Evolutionary conservation across 202 grass and related monocot species (phyloP), one percentile per base, ranked within the genome.

Genomic region (Hordeum pubiflorum): DNA sequence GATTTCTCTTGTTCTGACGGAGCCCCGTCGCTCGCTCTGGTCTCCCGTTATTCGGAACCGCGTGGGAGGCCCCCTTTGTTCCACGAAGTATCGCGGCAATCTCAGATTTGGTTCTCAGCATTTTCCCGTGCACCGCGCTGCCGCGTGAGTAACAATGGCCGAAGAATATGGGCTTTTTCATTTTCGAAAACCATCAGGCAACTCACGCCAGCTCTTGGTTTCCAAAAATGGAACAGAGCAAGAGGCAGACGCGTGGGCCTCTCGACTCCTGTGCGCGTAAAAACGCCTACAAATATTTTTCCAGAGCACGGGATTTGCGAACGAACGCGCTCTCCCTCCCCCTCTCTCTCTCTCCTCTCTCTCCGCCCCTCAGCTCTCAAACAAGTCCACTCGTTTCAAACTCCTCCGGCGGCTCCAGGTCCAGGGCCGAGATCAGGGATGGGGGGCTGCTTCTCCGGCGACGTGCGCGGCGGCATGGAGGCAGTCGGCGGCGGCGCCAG

Each of bases 401-500:
- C 44, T 39, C 4, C 18, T 18, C 18, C 7, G 39, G 29, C 17
- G 34, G 17, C 29, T 15, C 29, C 4, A 10, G 58, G 10, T 7
- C 1, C 7, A 3, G 2, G 2, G 27, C 3, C 27, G 38, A 5
- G 74, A 24, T 57, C 10, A 10, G 26, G 66, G 41, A 94, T 94
- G 92, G 92, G 92, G 0, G 65, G 34, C 3, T 94, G 92, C 75
- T 82, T 79, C 63, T 94, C 92, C 23, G 93, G 91, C 23, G 94
- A 97, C 58, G 75, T 83, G 26, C 87, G 83, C 26, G 94, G 94
- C 63, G 94, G 94, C 12, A 90, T 85, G 89, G 82, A 87, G 81
- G 91, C 74, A 10, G 91, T 94, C 21, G 91, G 89, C 32, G 81
- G 13, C 3, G 50, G 50, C 50, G 48, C 65, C 40, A 29, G 29